A percentile compares a stretch with the other conserved stretches of the same genome.
Evolutionary conservation across 345 rosid species (phyloP).

Genomic region (Passiflora organensis): DNA sequence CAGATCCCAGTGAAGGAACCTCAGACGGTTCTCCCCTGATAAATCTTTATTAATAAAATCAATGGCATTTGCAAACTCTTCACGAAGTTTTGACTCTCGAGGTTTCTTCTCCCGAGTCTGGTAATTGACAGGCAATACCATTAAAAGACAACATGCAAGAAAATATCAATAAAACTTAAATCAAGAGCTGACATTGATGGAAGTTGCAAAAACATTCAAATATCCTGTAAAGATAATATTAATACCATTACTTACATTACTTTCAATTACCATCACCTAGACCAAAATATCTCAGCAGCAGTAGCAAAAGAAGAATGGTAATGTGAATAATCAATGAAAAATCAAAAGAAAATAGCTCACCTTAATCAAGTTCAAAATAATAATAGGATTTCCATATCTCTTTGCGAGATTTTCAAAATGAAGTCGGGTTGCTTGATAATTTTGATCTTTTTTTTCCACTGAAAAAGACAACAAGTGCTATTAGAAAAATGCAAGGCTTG

Average conservation of each 20-base stretch:
- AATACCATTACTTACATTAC: too few species aligned
- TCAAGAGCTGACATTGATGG: too few species aligned
- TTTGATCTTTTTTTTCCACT: slow-evolving; percentile 88
- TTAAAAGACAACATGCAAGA: slow-evolving; percentile 9
- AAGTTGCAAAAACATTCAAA: too few species aligned
- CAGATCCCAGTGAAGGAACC: slow-evolving; percentile 89
- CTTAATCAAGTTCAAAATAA: slow-evolving; percentile 92
- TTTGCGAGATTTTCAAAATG: slow-evolving; percentile 86
- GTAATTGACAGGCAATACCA: too few species aligned
- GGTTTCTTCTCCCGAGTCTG: slow-evolving; percentile 75
- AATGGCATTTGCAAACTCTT: slow-evolving; percentile 96
- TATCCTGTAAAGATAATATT: too few species aligned
- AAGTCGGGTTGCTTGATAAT: slow-evolving; percentile 85
- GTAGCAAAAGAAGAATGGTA: too few species aligned
- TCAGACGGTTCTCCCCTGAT: slow-evolving; percentile 66
- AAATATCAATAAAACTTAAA: too few species aligned
- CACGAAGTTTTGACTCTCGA: slow-evolving; percentile 85
- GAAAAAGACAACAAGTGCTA: slow-evolving; percentile 26
- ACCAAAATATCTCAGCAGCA: slow-evolving; percentile 1
- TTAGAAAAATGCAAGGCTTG: slow-evolving; percentile 7
- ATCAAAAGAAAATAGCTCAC: slow-evolving; percentile 40
- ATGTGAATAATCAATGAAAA: background rate
- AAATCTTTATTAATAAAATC: slow-evolving; percentile 82
- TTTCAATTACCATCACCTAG: too few species aligned
- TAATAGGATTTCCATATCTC: slow-evolving; percentile 94